Conservation (phyloP, 345 rosid species). For the Hevea brasiliensis region DNA sequence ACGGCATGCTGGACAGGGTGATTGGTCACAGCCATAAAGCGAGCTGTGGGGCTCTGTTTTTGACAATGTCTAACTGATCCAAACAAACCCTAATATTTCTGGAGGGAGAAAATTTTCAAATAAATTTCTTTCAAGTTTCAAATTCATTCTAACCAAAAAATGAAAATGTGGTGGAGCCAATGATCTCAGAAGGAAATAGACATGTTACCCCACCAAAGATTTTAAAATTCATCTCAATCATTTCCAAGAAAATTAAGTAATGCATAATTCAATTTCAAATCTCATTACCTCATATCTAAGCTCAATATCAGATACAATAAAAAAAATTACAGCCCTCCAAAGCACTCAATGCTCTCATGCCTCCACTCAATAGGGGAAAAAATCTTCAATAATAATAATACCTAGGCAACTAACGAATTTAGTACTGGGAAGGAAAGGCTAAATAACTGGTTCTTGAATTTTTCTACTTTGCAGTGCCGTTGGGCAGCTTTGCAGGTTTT, state of each 20-base stretch:
- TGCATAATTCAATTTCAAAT: slow-evolving; percentile 1
- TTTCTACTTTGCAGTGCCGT: slow-evolving; percentile 24
- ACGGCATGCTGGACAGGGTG: background rate
- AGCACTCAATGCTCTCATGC: background rate
- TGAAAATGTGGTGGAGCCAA: no score
- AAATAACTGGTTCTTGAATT: background rate
- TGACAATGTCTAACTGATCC: background rate
- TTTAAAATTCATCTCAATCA: background rate
- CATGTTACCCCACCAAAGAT: background rate
- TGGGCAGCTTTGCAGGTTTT: slow-evolving; percentile 14
- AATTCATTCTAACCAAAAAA: background rate
- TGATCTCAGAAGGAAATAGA: background rate
- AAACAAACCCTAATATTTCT: background rate
- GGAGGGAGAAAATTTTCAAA: background rate
- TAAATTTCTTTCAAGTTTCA: background rate
- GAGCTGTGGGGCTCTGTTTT: background rate
- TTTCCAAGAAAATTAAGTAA: no score
- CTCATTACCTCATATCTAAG: background rate
- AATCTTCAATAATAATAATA: background rate
- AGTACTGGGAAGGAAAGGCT: background rate
- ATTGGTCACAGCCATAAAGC: background rate
- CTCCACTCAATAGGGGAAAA: background rate
- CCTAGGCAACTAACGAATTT: background rate
- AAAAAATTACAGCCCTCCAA: background rate
- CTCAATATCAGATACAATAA: background rate